phyloP scores from a whole-genome alignment of 83 land plant species.

The Thuja plicata region DNA sequence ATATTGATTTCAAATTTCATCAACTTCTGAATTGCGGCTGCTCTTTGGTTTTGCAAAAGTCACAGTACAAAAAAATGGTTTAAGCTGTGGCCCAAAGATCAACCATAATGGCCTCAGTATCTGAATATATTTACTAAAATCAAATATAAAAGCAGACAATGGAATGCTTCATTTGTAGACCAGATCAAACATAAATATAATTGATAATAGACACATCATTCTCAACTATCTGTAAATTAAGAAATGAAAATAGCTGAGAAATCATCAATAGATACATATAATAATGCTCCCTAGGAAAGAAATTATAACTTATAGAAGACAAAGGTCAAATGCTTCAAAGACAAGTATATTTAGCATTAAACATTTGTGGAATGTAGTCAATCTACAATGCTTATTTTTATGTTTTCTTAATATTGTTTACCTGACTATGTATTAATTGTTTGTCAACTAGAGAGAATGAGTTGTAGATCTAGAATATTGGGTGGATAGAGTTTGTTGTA shows the following conservation, averaged over 20 bases:
- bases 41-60: slow-evolving; percentile 99
- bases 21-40: slow-evolving; percentile 97
- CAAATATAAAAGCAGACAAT: neutral
- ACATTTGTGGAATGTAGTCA: neutral
- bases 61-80: slow-evolving; percentile 83
- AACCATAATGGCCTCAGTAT: neutral
- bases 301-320: neutral
- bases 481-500: too few species aligned
- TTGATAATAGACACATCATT: too few species aligned
- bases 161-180: neutral
- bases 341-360: neutral
- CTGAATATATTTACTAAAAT: neutral
- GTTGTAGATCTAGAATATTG: too few species aligned
- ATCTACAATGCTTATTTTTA: too few species aligned
- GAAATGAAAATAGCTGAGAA: too few species aligned
- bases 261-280: too few species aligned
- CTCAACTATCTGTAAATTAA: too few species aligned
- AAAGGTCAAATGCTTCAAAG: neutral
- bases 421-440: too few species aligned
- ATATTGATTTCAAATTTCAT: too few species aligned
- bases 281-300: neutral
- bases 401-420: too few species aligned
- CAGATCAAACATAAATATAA: neutral
- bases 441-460: too few species aligned
- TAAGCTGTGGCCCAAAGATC: slow-evolving; percentile 57